Conservation (phyloP, 495 filamentous ascomycete genomes). For the Tuber calosporum region DNA sequence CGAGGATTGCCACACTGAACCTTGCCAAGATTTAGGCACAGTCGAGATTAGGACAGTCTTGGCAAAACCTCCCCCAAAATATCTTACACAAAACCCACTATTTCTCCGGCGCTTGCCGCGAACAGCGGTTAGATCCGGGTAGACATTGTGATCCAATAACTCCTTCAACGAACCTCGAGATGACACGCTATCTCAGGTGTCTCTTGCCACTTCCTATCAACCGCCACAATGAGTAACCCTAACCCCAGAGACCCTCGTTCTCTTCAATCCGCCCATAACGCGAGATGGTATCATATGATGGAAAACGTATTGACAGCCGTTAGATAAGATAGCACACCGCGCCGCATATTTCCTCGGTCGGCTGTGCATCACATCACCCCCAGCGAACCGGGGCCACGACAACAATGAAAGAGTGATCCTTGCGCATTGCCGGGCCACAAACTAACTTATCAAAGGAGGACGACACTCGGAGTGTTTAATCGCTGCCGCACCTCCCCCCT, state of each 20-base stretch:
- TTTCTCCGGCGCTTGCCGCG: neutral
- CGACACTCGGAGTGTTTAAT: neutral
- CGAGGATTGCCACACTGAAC: too few relatives aligned
- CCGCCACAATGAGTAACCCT: neutral
- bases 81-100: neutral
- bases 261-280: neutral
- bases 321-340: neutral
- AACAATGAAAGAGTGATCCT: neutral
- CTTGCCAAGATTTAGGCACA: too few relatives aligned
- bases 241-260: neutral
- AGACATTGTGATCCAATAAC: neutral
- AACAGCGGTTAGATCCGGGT: neutral
- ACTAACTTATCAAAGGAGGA: neutral
- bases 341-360: neutral
- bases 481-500: neutral
- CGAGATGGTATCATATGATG: neutral
- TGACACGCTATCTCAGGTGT: neutral
- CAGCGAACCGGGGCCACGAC: neutral
- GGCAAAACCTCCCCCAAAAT: too few relatives aligned
- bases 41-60: too few relatives aligned
- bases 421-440: neutral
- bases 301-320: neutral
- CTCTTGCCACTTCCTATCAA: neutral
- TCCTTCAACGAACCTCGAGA: neutral
- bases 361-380: neutral